Evolutionary conservation across 345 rosid species (phyloP), one percentile per base, ranked within the genome.

Genomic region (Syzygium aromaticum): DNA sequence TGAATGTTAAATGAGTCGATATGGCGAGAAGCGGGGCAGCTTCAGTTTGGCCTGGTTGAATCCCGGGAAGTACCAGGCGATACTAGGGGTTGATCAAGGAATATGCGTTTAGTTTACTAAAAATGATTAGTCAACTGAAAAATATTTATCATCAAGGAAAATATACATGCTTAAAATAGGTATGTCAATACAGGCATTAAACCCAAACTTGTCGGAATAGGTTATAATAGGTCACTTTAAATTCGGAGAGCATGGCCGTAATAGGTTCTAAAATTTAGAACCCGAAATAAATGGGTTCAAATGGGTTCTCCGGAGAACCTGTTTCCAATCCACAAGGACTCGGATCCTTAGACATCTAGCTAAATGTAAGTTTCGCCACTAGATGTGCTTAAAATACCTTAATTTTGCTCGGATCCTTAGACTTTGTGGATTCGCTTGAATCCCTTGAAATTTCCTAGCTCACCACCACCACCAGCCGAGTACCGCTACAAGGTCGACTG

Each of bases 401-500:
- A 57, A 57, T 25, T 57, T 57, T 57, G 64, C 64, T 23, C 27
- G 10, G 64, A 27, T 57, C 64, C 14, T 57, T 57, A 11, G 14
- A 25, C 63, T 57, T 6, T 10, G 5, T 0, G 13, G 63, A n/a
- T 57, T 57, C 23, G 7, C 6, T 57, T 5, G 28, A 57, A 23
- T 25, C 28, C 63, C 28, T 57, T 2, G 63, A 57, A 57, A 57
- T 25, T 56, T 56, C 61, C 23, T 22, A 56, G 61, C 23, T n/a
- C 28, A 11, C 3, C 3, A 1, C n/a, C 7, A 57, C 10, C 0
- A 11, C 2, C 7, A 11, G 27, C 63, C 7, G 1, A 57, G 14
- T 28, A 57, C 14, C 63, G 11, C 63, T 11, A 11, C 63, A 57
- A 25, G 63, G 63, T 57, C 3, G 0, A 57, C 14, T 27, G 25